Base-by-base conservation (phyloP, 2,329 filamentous ascomycete species). In the Aspergillus neotritici region DNA sequence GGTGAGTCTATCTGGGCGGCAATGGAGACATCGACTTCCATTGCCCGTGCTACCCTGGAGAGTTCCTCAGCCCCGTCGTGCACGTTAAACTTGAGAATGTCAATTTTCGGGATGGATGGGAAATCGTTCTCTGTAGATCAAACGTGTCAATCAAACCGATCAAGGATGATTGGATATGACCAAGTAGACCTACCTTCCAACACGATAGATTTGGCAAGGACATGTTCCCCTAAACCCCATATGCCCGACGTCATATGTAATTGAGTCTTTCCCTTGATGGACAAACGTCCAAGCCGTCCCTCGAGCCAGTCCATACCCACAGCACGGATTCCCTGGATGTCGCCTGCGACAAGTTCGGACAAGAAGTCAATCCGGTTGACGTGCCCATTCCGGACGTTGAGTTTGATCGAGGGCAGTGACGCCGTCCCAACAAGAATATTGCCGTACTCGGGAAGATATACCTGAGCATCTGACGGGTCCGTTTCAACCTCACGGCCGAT, bases 251-350 rank as follows among this genome's bases (percentile, higher is more conserved):
- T 88, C 43, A 97, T 68, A 28, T 76, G 75, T 31, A 97, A 73
- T 31, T 83, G 72, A 17, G 87, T 83, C 57, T 83, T 84, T 34
- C 85, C 91, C 42, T 82, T 75, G 11, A 97, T 71, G 48, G 78
- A 80, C 44, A 98, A 69, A 44, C 77, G 74, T 9, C 81, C 77
- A 45, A 97, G 71, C 41, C 80, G 83, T 31, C 90, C 89, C 41
- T 86, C 82, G 47, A 98, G 70, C 83, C 88, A 97, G 64, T 95
- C 86, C 62, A 93, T 88, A 36, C 87, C 88, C 50, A 97, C 78
- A 46, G 77, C 78, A 47, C 87, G 83, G 54, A 96, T 81, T 5
- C 83, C 84, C 42, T 89, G 81, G 11, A 87, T 71, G 56, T 89
- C 80, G 25, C 89, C 90, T 17, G 88, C 84, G 31, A 77, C 71